A percentile compares a stretch with the other conserved stretches of the same genome.
phyloP scores from a whole-genome alignment of 164 flowering plant genomes.

The Macadamia tetraphylla region DNA sequence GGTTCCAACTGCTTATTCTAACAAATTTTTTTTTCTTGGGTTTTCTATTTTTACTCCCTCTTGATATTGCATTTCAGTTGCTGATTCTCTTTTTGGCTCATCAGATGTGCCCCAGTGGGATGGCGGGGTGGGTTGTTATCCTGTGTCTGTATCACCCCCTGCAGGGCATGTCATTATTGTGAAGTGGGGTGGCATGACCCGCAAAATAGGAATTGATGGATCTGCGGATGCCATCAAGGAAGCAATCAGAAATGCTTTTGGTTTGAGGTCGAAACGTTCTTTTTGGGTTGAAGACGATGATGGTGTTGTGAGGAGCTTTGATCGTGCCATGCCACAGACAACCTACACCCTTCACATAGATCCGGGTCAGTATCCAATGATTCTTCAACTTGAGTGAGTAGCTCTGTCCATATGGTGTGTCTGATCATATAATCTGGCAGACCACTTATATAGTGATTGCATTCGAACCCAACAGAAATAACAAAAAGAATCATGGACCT shows the following conservation, averaged over 20 bases:
- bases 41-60: too few relatives aligned
- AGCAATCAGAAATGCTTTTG: constrained; percentile 28
- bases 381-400: not conserved
- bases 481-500: too few relatives aligned
- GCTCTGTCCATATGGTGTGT: not conserved
- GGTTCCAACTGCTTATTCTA: too few relatives aligned
- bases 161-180: constrained; percentile 18
- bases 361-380: constrained; percentile 20
- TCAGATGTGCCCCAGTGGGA: constrained; percentile 15
- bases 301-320: constrained; percentile 30
- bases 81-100: constrained; percentile 6
- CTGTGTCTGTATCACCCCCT: not conserved
- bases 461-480: too few relatives aligned
- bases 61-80: constrained; percentile 1
- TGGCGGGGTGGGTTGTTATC: constrained; percentile 6
- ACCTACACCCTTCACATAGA: constrained; percentile 31
- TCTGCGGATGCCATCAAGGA: constrained; percentile 32
- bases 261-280: constrained; percentile 28
- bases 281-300: constrained; percentile 40
- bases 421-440: too few relatives aligned
- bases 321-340: constrained; percentile 32
- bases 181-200: constrained; percentile 27
- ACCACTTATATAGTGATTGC: too few relatives aligned
- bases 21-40: too few relatives aligned
- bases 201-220: constrained; percentile 35